A percentile compares a stretch with the other conserved stretches of the same genome.
These are phyloP conservation scores for Mucor racemosus DNA, from an alignment of 371 early-diverging fungal genomes.

Conservation along the genomic window DNA sequence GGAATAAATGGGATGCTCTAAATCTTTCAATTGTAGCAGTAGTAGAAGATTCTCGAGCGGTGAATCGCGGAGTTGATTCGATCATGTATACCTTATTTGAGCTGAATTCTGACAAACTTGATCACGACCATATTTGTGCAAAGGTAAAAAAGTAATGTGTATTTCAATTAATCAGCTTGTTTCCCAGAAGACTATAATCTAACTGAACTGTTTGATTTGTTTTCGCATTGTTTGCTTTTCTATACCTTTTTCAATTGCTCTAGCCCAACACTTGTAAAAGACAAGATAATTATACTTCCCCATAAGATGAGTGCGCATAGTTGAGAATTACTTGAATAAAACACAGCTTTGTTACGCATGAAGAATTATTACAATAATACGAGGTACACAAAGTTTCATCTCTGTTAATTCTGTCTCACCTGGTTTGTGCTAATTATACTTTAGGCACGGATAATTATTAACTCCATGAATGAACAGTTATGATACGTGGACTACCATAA, in stretches of 20 bases:
- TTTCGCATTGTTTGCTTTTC: no score
- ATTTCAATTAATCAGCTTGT: constrained; percentile 9
- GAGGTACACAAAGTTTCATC: no score
- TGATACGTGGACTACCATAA: background rate
- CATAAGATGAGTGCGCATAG: no score
- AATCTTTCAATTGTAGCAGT: background rate
- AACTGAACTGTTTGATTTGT: no score
- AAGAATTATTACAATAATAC: no score
- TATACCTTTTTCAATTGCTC: no score
- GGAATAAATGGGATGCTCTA: background rate
- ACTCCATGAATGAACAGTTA: background rate
- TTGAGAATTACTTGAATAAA: no score
- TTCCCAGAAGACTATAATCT: background rate
- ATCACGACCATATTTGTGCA: background rate
- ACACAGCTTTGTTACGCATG: no score
- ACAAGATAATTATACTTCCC: no score
- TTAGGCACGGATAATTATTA: background rate
- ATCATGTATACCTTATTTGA: background rate
- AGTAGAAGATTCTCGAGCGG: background rate
- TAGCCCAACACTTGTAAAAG: no score
- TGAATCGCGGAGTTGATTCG: background rate
- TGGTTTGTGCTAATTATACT: background rate
- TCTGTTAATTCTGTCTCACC: background rate
- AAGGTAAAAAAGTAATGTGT: background rate
- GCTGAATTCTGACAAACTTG: background rate